Conservation (phyloP, 306 rosid species). For the Mucuna pruriens region DNA sequence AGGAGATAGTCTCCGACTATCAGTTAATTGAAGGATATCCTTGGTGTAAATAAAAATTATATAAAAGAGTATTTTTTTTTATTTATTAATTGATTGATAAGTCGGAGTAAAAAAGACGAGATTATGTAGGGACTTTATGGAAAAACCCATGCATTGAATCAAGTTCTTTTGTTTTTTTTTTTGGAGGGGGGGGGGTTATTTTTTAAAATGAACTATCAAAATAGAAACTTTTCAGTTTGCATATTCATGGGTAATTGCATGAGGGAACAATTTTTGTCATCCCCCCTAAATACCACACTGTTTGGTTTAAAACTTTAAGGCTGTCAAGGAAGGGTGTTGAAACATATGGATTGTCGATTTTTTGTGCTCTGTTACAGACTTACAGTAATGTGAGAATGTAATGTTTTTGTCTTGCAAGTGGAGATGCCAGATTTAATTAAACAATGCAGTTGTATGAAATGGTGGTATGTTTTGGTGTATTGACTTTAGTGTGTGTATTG, state of each 20-base stretch:
- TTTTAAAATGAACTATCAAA: not conserved
- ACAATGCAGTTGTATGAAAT: not conserved
- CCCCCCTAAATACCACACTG: not conserved
- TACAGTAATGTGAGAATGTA: not conserved
- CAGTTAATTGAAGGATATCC: no score
- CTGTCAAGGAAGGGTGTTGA: not conserved
- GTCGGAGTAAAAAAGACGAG: not conserved
- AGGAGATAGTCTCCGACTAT: no score
- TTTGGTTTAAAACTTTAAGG: not conserved
- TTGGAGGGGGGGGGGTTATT: no score
- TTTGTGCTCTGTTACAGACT: constrained; percentile 8
- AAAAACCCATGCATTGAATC: not conserved
- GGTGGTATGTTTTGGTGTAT: not conserved
- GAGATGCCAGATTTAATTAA: not conserved
- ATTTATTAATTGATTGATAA: not conserved
- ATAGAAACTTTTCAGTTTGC: not conserved
- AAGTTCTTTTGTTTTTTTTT: not conserved
- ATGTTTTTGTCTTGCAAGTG: not conserved
- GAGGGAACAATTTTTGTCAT: not conserved
- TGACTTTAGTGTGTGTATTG: not conserved
- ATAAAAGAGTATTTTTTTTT: no score
- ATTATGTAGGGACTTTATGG: not conserved
- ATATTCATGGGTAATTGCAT: not conserved
- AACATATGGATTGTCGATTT: not conserved
- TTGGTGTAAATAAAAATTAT: no score